A percentile compares a stretch with the other conserved stretches of the same genome.
phyloP scores from a whole-genome alignment of 73 alveolate species.

The Paramecium pentaurelia region DNA sequence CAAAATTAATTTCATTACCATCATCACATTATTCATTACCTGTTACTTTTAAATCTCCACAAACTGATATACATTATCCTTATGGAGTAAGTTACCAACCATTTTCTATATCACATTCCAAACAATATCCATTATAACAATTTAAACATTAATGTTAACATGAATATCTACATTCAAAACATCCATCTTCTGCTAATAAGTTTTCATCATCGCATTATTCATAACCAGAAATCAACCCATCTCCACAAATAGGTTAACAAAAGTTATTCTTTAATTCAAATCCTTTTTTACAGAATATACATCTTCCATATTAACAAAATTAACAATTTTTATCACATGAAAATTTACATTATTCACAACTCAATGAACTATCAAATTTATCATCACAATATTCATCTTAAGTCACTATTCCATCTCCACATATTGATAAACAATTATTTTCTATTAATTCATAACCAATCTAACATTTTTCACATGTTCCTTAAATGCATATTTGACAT shows the following conservation, averaged over 20 bases:
- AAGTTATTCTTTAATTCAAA: not conserved
- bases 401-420: not conserved
- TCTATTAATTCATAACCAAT: not conserved
- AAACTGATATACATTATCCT: not conserved
- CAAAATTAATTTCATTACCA: not conserved
- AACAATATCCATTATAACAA: not conserved
- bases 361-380: not conserved
- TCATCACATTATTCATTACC: not conserved
- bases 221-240: not conserved
- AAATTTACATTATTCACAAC: not conserved
- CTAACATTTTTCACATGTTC: not conserved
- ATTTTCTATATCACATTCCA: not conserved
- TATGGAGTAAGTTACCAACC: not conserved
- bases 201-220: conserved; percentile 14
- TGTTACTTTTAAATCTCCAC: not conserved
- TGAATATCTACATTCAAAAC: not conserved
- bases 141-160: not conserved
- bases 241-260: not conserved
- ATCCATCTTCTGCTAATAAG: not conserved
- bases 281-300: not conserved
- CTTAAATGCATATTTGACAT: not conserved
- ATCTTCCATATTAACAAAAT: not conserved
- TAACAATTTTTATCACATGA: not conserved
- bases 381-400: not conserved
- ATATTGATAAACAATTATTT: not conserved